phyloP scores from a whole-genome alignment of 768 basidiomycete genomes.

The Clitopilus hobsonii region DNA sequence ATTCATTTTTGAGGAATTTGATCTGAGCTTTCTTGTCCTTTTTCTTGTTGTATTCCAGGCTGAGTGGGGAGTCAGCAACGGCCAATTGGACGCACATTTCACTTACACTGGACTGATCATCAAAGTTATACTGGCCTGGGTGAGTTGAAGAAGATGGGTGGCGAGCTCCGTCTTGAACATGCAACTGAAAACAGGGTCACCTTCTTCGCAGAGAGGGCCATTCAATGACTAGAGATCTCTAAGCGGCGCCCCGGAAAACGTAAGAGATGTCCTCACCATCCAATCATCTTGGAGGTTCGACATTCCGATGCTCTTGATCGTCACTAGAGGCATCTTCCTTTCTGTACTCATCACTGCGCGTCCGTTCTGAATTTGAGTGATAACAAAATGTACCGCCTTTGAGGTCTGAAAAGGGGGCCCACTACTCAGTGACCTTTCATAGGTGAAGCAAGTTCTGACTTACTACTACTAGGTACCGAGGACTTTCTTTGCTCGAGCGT shows the following conservation, averaged over 20 bases:
- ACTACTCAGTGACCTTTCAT: not conserved
- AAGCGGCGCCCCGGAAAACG: not conserved
- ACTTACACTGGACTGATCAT: slow-evolving; percentile 75
- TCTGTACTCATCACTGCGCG: slow-evolving; percentile 57
- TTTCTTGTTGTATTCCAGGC: slow-evolving; percentile 91
- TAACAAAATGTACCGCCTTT: slow-evolving; percentile 80
- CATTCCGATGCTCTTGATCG: slow-evolving; percentile 82
- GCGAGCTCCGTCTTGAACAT: slow-evolving; percentile 95
- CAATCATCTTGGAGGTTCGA: slow-evolving; percentile 93
- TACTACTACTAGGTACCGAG: slow-evolving; percentile 87
- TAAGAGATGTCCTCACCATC: slow-evolving; percentile 59
- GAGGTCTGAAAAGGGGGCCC: slow-evolving; percentile 63
- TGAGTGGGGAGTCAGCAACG: slow-evolving; percentile 24
- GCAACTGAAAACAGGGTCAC: slow-evolving; percentile 88
- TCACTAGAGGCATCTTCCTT: slow-evolving; percentile 84
- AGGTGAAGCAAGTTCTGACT: slow-evolving; percentile 22
- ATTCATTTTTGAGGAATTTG: slow-evolving; percentile 87
- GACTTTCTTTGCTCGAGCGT: slow-evolving; percentile 88
- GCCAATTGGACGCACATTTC: not conserved
- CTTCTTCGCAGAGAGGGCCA: slow-evolving; percentile 66
- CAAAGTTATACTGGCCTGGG: slow-evolving; percentile 70
- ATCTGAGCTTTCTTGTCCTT: slow-evolving; percentile 91
- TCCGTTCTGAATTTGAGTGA: slow-evolving; percentile 61
- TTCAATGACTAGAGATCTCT: not conserved
- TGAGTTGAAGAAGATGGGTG: slow-evolving; percentile 75